Conservation (phyloP, 2,329 filamentous ascomycete genomes). For the Phialocephala subalpina region DNA sequence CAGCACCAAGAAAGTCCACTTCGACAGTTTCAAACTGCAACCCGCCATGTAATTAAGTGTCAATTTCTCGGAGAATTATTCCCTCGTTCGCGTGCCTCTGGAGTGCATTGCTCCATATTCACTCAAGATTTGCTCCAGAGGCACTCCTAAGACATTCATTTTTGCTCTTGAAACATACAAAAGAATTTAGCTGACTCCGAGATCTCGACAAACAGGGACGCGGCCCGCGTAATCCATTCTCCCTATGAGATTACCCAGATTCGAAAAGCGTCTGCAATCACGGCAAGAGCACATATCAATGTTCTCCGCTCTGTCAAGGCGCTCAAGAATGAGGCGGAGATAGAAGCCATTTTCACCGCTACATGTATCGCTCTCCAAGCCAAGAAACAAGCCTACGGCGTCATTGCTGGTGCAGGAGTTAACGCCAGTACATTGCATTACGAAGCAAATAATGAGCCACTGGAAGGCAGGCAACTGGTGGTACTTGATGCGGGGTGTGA, state of each 20-base stretch:
- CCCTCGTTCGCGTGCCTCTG: too few species aligned
- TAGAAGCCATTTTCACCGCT: slow-evolving; percentile 80
- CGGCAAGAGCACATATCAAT: slow-evolving; percentile 76
- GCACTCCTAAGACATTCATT: too few species aligned
- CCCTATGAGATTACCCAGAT: slow-evolving; percentile 87
- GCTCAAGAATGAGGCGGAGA: slow-evolving; percentile 80
- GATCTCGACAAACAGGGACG: slow-evolving; percentile 53
- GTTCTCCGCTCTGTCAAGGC: slow-evolving; percentile 70
- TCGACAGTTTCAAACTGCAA: slow-evolving; percentile 63
- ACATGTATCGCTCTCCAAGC: slow-evolving; percentile 77
- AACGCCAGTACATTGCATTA: slow-evolving; percentile 92
- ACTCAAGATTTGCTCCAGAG: too few species aligned
- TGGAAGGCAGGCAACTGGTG: slow-evolving; percentile 75
- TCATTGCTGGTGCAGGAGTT: slow-evolving; percentile 86
- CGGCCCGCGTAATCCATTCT: slow-evolving; percentile 82
- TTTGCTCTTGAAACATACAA: too few species aligned
- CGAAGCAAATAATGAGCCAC: slow-evolving; percentile 75
- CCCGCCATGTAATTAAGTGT: slow-evolving; percentile 68
- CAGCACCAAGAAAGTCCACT: slow-evolving; percentile 29
- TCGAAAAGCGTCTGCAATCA: slow-evolving; percentile 81
- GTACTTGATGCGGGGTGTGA: slow-evolving; percentile 91
- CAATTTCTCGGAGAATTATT: too few species aligned
- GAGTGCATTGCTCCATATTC: too few species aligned
- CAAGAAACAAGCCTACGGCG: slow-evolving; percentile 81
- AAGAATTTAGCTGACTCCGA: too few species aligned